Conservation (phyloP, 108 stramenopile genomes). For the Cylindrotheca closterium region DNA sequence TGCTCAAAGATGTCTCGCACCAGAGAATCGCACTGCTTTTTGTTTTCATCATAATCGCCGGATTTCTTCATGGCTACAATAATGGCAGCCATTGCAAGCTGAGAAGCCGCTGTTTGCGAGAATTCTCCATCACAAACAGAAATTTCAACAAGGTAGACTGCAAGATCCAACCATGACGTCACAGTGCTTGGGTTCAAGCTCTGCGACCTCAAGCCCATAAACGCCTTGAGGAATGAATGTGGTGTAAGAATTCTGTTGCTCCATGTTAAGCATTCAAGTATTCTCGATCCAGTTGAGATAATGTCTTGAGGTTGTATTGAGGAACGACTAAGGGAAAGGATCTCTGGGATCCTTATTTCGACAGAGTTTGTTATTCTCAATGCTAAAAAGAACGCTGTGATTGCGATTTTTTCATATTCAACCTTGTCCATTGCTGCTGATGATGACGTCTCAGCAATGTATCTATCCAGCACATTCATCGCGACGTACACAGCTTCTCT, state of each 20-base stretch:
- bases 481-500: conserved; percentile 38
- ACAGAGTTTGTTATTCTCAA: conserved; percentile 20
- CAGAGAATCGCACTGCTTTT: not conserved
- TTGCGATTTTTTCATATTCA: conserved; percentile 34
- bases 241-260: conserved; percentile 31
- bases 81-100: conserved; percentile 39
- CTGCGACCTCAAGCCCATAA: conserved; percentile 8
- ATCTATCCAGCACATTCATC: conserved; percentile 55
- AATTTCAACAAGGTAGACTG: conserved; percentile 35
- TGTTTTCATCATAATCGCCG: not conserved
- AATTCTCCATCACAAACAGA: conserved; percentile 39
- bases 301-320: conserved; percentile 24
- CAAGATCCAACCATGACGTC: conserved; percentile 18
- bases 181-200: not conserved
- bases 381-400: conserved; percentile 46
- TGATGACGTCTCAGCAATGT: conserved; percentile 4
- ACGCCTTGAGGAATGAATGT: conserved; percentile 25
- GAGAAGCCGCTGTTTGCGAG: conserved; percentile 13
- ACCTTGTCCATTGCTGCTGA: conserved; percentile 1
- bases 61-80: conserved; percentile 9
- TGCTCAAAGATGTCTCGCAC: conserved; percentile 2
- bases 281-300: conserved; percentile 21
- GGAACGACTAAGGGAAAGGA: conserved; percentile 31
- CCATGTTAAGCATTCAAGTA: conserved; percentile 28
- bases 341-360: conserved; percentile 30